Evolutionary conservation across 345 rosid genomes (phyloP), one percentile per base, ranked within the genome.

Genomic region (Erodium maritimum): DNA sequence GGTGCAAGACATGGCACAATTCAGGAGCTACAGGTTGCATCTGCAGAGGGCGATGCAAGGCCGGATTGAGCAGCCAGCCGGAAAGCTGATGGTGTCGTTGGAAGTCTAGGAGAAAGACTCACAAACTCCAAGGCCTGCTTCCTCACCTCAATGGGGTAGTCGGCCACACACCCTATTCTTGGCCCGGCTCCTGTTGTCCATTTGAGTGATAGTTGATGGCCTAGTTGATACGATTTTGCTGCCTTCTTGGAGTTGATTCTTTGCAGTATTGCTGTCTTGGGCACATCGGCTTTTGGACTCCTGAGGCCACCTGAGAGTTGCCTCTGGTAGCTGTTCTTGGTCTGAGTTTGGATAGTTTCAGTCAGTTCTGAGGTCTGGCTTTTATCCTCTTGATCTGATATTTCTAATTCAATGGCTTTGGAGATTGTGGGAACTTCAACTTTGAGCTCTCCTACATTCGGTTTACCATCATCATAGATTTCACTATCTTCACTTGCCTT

Each of bases 121-220:
- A 91, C 95, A 20, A 81, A 77, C 78, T 86, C 91, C 61, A 88
- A 63, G 50, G 98, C 96, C 70, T 88, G 95, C 17, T 67, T 56
- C 66, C 99, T 75, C 42, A 91, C 71, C 65, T 86, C 79, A 5
- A 72, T 61, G 0, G 99, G 95, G 67, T 88, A 91, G 72, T 91
- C 99, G 0, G 95, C 96, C 52, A 85, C 83, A 61, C 98, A 91
- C 17, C 90, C 97, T 12, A 82, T 81, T 63, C 91, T 78, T 19
- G 95, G 97, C 52, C 95, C 91, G 12, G 81, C 90, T 33, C 95
- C 91, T 0, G 90, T 82, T 17, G 96, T 75, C 97, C 97, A 91
- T 69, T 80, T 86, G 54, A 72, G 77, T 8, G 90, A 67, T 55
- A 91, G 73, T 56, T 91, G 96, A 70, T 86, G 81, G 29, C 94